Conservation (phyloP, 1,139 yeast species). For the Suhomyces choctaworum region DNA sequence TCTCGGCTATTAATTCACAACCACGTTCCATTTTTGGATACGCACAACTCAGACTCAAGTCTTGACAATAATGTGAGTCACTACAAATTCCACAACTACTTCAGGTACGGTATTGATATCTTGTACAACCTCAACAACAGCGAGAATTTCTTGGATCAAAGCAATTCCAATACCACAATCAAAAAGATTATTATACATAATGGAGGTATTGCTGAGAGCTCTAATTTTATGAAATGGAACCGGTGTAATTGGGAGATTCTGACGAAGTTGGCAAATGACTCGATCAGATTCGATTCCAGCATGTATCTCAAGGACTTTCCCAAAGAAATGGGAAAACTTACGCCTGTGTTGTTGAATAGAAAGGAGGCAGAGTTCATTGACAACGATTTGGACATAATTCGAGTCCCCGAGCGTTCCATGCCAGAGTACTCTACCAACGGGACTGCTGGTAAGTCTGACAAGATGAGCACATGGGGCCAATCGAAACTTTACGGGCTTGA, state of each 20-base stretch:
- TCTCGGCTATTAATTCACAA: slow-evolving; percentile 44
- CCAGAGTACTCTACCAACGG: too few relatives aligned
- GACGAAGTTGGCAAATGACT: slow-evolving; percentile 10
- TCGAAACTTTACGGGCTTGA: slow-evolving; percentile 48
- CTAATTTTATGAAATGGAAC: slow-evolving; percentile 53
- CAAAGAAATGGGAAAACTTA: slow-evolving; percentile 18
- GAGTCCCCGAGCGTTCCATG: slow-evolving; percentile 15
- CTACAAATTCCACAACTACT: slow-evolving; percentile 57
- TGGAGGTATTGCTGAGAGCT: slow-evolving; percentile 49
- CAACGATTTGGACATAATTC: slow-evolving; percentile 39
- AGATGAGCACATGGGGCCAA: slow-evolving; percentile 51
- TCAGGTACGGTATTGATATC: slow-evolving; percentile 52
- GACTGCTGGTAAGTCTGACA: too few relatives aligned
- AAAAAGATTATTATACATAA: slow-evolving; percentile 50
- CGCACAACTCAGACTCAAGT: slow-evolving; percentile 3
- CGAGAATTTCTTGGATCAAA: slow-evolving; percentile 16
- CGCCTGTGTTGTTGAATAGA: slow-evolving; percentile 51
- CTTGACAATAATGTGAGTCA: slow-evolving; percentile 21
- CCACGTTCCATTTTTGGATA: slow-evolving; percentile 8
- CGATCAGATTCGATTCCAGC: slow-evolving; percentile 24
- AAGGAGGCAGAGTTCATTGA: slow-evolving; percentile 50
- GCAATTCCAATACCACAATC: slow-evolving; percentile 29
- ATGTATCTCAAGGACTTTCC: slow-evolving; percentile 40
- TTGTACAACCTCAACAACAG: slow-evolving; percentile 43
- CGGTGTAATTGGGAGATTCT: slow-evolving; percentile 41